phyloP scores from a whole-genome alignment of 1,284 basidiomycete species.

The Cerrena zonata region DNA sequence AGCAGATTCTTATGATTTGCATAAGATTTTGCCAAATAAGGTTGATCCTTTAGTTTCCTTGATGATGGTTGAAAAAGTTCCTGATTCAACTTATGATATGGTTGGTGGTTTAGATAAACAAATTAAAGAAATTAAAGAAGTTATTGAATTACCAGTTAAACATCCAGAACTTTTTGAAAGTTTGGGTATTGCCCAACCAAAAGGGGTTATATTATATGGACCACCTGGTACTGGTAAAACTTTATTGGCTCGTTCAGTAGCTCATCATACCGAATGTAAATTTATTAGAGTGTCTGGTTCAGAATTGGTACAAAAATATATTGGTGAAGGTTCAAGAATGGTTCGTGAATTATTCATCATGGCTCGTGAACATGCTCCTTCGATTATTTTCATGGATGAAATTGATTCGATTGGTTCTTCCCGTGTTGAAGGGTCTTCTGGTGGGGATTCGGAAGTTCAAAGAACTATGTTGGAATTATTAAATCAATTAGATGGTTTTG shows the following conservation, averaged over 20 bases:
- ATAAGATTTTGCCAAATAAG: constrained; percentile 92
- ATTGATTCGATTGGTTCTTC: constrained; percentile 97
- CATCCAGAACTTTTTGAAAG: constrained; percentile 96
- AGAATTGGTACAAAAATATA: constrained; percentile 97
- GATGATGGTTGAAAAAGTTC: constrained; percentile 99
- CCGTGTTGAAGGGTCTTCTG: constrained; percentile 83
- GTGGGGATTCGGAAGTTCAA: constrained; percentile 95
- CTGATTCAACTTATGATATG: constrained; percentile 99
- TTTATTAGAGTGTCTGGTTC: constrained; percentile 96
- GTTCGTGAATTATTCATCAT: constrained; percentile 97
- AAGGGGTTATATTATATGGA: constrained; percentile 93
- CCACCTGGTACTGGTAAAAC: constrained; percentile 98
- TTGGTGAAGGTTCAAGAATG: constrained; percentile 95
- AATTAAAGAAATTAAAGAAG: constrained; percentile 99
- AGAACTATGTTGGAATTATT: constrained; percentile 95
- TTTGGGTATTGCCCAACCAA: constrained; percentile 95
- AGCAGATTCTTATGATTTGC: constrained; percentile 91
- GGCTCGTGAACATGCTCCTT: constrained; percentile 97
- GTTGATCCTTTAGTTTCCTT: constrained; percentile 91
- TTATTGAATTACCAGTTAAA: constrained; percentile 96
- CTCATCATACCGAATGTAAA: constrained; percentile 96
- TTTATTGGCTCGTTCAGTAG: constrained; percentile 86
- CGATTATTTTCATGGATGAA: constrained; percentile 99
- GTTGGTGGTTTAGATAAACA: constrained; percentile 97
- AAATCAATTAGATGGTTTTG: constrained; percentile 97